phyloP scores from a whole-genome alignment of 2,329 filamentous ascomycete species.

The Lasiodiplodia gonubiensis region DNA sequence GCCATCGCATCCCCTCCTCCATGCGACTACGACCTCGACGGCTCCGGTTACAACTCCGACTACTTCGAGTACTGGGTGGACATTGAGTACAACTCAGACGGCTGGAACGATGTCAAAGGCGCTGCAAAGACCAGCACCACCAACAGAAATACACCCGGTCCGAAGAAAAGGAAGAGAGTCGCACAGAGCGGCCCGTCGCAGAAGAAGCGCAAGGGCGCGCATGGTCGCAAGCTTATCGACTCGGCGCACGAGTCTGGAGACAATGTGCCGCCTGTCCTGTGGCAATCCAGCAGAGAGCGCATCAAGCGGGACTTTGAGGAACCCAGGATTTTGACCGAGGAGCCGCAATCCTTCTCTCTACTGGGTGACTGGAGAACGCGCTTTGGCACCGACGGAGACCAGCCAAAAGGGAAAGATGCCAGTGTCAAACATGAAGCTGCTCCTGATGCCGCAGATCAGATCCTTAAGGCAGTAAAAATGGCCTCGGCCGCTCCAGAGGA shows the following conservation, averaged over 20 bases:
- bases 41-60: constrained; percentile 50
- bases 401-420: neutral
- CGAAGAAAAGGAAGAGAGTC: constrained; percentile 37
- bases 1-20: constrained; percentile 52
- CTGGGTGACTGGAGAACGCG: constrained; percentile 53
- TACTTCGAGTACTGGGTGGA: constrained; percentile 56
- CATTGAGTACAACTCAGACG: constrained; percentile 55
- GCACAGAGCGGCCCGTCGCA: constrained; percentile 30
- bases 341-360: constrained; percentile 47
- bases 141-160: constrained; percentile 37
- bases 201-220: constrained; percentile 30
- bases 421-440: constrained; percentile 24
- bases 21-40: constrained; percentile 40
- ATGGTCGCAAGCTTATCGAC: constrained; percentile 8
- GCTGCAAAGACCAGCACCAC: constrained; percentile 33
- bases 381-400: constrained; percentile 37
- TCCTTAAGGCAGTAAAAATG: neutral
- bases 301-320: constrained; percentile 32
- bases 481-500: neutral
- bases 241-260: neutral
- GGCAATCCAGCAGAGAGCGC: constrained; percentile 39
- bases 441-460: neutral
- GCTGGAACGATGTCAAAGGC: constrained; percentile 49
- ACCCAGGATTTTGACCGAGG: constrained; percentile 33
- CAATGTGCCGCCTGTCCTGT: constrained; percentile 38